Conservation (phyloP, 106 monocot species). For the Dendrobium huoshanense region DNA sequence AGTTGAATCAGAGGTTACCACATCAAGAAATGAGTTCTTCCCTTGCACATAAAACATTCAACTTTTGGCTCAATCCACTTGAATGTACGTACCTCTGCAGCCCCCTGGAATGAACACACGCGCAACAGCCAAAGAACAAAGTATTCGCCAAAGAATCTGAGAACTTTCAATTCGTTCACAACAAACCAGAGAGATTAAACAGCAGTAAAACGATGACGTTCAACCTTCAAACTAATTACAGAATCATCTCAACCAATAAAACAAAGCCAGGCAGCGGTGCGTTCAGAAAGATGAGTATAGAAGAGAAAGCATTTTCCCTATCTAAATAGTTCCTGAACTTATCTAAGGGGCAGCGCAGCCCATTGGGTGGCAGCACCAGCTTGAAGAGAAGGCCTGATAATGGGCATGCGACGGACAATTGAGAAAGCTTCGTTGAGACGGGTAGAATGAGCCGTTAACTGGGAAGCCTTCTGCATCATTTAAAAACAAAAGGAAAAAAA, state of each 20-base stretch:
- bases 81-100: too few relatives aligned
- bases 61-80: too few relatives aligned
- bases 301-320: background rate
- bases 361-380: slow-evolving; percentile 26
- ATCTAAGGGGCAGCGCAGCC: slow-evolving; percentile 14
- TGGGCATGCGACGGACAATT: slow-evolving; percentile 26
- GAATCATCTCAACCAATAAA: background rate
- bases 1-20: too few relatives aligned
- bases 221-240: too few relatives aligned
- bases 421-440: slow-evolving; percentile 34
- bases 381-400: slow-evolving; percentile 26
- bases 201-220: too few relatives aligned
- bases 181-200: too few relatives aligned
- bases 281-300: background rate
- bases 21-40: too few relatives aligned
- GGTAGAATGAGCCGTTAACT: slow-evolving; percentile 28
- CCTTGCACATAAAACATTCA: too few relatives aligned
- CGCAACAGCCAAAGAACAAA: too few relatives aligned
- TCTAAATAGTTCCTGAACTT: background rate
- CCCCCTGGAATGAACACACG: too few relatives aligned
- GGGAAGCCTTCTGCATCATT: slow-evolving; percentile 43
- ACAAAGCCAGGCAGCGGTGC: background rate
- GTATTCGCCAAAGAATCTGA: too few relatives aligned
- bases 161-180: too few relatives aligned
- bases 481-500: background rate